These are phyloP conservation scores for Microdochium paspali DNA, from an alignment of 2,329 filamentous ascomycete species.

Conservation along the genomic window DNA sequence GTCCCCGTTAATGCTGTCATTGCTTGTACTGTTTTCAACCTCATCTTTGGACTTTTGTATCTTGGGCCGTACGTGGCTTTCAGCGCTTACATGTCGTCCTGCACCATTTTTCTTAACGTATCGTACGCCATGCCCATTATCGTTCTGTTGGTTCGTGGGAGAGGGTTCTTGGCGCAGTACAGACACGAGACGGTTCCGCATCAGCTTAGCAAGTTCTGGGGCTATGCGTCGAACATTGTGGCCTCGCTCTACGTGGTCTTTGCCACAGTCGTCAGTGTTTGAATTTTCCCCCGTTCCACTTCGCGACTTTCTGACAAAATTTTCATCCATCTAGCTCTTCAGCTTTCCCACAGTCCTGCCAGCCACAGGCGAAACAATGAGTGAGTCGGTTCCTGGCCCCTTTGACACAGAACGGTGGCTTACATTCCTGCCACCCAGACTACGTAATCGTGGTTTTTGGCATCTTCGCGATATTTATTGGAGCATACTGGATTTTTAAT, in stretches of 20 bases:
- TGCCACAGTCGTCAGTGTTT: conserved; percentile 21
- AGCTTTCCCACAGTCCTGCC: background rate
- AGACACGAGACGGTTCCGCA: conserved; percentile 7
- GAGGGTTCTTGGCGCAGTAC: conserved; percentile 19
- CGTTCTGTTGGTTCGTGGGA: conserved; percentile 24
- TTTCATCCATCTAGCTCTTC: too few relatives aligned
- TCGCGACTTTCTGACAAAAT: too few relatives aligned
- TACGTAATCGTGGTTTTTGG: conserved; percentile 1
- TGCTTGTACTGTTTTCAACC: conserved; percentile 29
- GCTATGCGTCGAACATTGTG: conserved; percentile 19
- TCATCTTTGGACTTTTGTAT: conserved; percentile 34
- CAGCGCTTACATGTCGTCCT: conserved; percentile 32
- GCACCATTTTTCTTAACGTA: conserved; percentile 34
- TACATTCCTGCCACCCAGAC: background rate
- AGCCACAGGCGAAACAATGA: too few relatives aligned
- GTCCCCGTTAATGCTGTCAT: conserved; percentile 31
- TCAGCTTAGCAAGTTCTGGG: conserved; percentile 14
- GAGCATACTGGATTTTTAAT: background rate
- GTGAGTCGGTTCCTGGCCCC: too few relatives aligned
- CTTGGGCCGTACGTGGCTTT: conserved; percentile 36
- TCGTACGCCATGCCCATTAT: conserved; percentile 33
- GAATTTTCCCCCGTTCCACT: too few relatives aligned
- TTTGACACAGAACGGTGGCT: background rate
- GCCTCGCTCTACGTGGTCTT: conserved; percentile 26
- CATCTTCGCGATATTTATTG: background rate